Conservation (phyloP, 2,329 filamentous ascomycete species). For the Ceratocystis ficicola region DNA sequence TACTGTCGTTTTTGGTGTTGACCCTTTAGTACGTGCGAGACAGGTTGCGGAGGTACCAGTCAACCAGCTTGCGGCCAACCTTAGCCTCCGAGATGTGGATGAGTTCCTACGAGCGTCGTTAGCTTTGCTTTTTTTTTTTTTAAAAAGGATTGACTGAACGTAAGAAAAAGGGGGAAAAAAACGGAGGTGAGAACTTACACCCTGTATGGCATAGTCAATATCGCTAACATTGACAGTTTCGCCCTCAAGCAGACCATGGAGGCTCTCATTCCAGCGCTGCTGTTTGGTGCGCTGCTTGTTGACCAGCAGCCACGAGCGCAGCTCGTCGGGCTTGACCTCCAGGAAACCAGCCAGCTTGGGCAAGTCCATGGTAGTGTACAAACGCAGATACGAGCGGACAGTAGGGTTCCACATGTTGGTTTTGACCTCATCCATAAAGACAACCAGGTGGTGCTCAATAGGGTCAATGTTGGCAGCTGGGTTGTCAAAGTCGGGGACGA, state of each 20-base stretch:
- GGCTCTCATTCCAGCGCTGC: slow-evolving; percentile 77
- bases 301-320: slow-evolving; percentile 84
- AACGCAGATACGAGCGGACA: slow-evolving; percentile 94
- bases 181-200: slow-evolving; percentile 46
- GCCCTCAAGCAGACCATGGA: slow-evolving; percentile 73
- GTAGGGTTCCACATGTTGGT: slow-evolving; percentile 97
- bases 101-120: slow-evolving; percentile 50
- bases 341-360: slow-evolving; percentile 97
- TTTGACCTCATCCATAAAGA: slow-evolving; percentile 99
- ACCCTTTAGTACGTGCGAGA: slow-evolving; percentile 69
- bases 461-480: slow-evolving; percentile 92
- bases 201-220: slow-evolving; percentile 92
- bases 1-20: background rate
- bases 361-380: slow-evolving; percentile 99
- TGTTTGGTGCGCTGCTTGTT: slow-evolving; percentile 99
- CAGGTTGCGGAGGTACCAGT: slow-evolving; percentile 98
- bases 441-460: slow-evolving; percentile 86
- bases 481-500: slow-evolving; percentile 94
- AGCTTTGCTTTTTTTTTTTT: slow-evolving; percentile 15
- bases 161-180: slow-evolving; percentile 2
- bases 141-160: background rate
- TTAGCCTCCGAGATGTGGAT: slow-evolving; percentile 99
- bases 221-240: slow-evolving; percentile 89
- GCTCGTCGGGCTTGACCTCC: slow-evolving; percentile 90
- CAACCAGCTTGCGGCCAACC: slow-evolving; percentile 90